Base-by-base conservation (phyloP, 805 yeast species). In the Starmerella khaoyaiensis region DNA sequence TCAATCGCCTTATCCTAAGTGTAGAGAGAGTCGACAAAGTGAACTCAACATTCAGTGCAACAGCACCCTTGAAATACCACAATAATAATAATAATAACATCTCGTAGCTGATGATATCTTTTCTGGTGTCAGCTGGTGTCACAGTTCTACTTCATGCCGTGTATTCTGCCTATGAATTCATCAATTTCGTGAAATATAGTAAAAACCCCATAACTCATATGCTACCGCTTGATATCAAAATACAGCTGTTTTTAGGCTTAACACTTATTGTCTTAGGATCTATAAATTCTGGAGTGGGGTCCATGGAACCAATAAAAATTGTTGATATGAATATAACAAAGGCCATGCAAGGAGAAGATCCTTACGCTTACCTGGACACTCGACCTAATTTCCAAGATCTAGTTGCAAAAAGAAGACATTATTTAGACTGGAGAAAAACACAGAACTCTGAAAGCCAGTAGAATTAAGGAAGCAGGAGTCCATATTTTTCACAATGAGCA, bases 311-410 rank as follows among this genome's bases (percentile, higher is more conserved):
- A 7, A 66, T 75, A 18, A 56, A 50, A n/a, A 61, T 65, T 60
- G 61, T 57, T 40, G 59, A 68, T 36, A 73, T 77, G 7, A 65
- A 69, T 30, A 55, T 57, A 14, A 64, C 65, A 33, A 56, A 62
- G 20, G 74, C 76, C 43, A 52, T 57, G 22, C 50, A 66, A 20
- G 79, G 76, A n/a, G 51, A 52, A 15, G 56, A 56, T 19, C 69
- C 68, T 15, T 72, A 59, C 47, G 70, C 65, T 33, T 53, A 57
- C 10, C 56, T 72, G 28, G 72, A 72, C 36, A 62, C 68, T 20
- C 58, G 77, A 37, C 60, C 70, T 3, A 66, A 62, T 5, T 76
- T 71, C 47, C 57, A 74, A 30, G 72, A 76, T 48, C 56, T 75
- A 7, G 43, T 42, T 1, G 43, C 53, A 11, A 67, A 64, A 52